Conservation (phyloP, 2,329 filamentous ascomycete genomes). For the Atkinsonella texensis region DNA sequence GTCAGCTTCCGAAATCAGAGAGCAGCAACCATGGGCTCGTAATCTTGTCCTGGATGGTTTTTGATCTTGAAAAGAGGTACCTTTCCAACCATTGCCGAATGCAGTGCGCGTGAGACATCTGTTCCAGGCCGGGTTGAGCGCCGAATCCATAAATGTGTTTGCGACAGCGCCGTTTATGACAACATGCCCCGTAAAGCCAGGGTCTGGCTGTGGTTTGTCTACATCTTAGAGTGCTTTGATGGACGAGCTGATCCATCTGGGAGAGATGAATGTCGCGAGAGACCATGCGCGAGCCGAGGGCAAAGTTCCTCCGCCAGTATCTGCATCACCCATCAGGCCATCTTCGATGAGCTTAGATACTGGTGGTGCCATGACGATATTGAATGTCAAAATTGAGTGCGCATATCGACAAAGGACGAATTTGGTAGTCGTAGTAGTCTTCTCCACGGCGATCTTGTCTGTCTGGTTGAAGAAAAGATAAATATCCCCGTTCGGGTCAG, state of each 20-base stretch:
- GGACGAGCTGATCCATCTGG: conserved; percentile 10
- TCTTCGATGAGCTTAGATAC: conserved; percentile 4
- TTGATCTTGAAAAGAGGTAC: conserved; percentile 4
- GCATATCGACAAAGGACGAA: neutral
- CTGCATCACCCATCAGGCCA: conserved; percentile 11
- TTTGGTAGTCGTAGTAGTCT: conserved; percentile 3
- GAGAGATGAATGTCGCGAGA: conserved; percentile 17
- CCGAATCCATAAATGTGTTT: conserved; percentile 19
- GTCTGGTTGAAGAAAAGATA: conserved; percentile 8
- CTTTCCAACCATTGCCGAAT: conserved; percentile 14
- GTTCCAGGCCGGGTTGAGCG: conserved; percentile 30
- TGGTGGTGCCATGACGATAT: neutral
- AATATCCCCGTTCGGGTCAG: conserved; percentile 2
- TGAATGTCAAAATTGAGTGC: neutral
- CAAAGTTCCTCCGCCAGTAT: conserved; percentile 12
- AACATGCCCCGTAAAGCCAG: conserved; percentile 11
- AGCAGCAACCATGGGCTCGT: conserved; percentile 15
- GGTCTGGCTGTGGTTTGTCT: conserved; percentile 3
- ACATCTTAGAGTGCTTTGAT: conserved; percentile 12
- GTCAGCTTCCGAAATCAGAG: conserved; percentile 14
- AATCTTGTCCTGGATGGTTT: conserved; percentile 11
- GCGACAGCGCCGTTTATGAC: conserved; percentile 7
- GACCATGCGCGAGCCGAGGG: conserved; percentile 12
- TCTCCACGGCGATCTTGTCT: conserved; percentile 1
- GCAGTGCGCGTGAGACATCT: conserved; percentile 24